These are phyloP conservation scores for Bipolaris sorokiniana DNA, from an alignment of 2,329 filamentous ascomycete genomes.

Conservation along the genomic window DNA sequence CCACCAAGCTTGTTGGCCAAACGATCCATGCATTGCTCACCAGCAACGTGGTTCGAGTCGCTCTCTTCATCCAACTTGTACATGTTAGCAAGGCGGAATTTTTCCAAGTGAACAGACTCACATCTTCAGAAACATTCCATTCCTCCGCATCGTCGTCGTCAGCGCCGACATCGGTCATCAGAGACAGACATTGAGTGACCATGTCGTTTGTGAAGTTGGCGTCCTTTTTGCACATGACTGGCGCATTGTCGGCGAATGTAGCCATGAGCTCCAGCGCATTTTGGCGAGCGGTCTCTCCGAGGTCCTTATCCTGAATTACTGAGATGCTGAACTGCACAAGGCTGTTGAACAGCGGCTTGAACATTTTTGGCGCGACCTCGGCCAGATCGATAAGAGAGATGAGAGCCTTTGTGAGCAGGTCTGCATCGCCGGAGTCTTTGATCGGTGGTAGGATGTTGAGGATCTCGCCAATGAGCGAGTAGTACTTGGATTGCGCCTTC, in stretches of 20 bases:
- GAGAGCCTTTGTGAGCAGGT: constrained; percentile 87
- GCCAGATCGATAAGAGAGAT: constrained; percentile 92
- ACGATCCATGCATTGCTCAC: constrained; percentile 97
- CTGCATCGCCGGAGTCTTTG: constrained; percentile 88
- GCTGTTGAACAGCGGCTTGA: constrained; percentile 90
- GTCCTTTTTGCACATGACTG: constrained; percentile 94
- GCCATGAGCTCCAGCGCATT: constrained; percentile 97
- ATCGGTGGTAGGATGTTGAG: constrained; percentile 93
- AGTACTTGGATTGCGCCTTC: constrained; percentile 89
- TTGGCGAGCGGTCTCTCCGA: constrained; percentile 87
- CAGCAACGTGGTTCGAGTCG: constrained; percentile 95
- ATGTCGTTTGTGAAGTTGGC: constrained; percentile 90
- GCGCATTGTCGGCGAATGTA: constrained; percentile 93
- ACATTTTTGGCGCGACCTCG: constrained; percentile 96
- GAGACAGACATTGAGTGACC: constrained; percentile 96
- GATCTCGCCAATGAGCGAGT: constrained; percentile 82
- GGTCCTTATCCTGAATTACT: constrained; percentile 94
- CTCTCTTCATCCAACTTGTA: constrained; percentile 88
- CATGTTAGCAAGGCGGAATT: neutral
- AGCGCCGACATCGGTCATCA: constrained; percentile 95
- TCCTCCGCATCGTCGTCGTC: constrained; percentile 95
- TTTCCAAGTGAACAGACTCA: neutral
- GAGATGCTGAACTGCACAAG: constrained; percentile 91
- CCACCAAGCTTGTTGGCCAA: constrained; percentile 96
- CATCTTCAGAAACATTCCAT: constrained; percentile 90